These are phyloP conservation scores for Chondrostereum purpureum DNA, from an alignment of 1,284 basidiomycete genomes.

Conservation along the genomic window DNA sequence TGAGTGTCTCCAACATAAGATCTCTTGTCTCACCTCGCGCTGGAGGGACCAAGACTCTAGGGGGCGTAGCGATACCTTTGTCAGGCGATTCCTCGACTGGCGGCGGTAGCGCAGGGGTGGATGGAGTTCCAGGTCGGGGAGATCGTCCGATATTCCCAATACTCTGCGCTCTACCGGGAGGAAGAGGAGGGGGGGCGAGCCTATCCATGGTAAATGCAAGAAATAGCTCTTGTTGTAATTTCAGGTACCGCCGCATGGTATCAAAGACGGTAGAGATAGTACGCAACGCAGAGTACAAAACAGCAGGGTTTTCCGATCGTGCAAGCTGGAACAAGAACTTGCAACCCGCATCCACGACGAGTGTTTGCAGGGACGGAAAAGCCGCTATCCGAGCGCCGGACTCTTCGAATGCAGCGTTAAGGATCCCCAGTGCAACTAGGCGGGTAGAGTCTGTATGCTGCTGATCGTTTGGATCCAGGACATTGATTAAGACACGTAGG, in stretches of 20 bases:
- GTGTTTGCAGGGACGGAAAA: constrained; percentile 66
- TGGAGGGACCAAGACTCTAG: constrained; percentile 58
- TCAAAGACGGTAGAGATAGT: constrained; percentile 87
- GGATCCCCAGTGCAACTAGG: constrained; percentile 80
- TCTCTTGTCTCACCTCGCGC: constrained; percentile 88
- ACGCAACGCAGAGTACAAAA: constrained; percentile 79
- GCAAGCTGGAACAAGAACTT: constrained; percentile 95
- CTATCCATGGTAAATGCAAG: constrained; percentile 91
- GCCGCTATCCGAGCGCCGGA: constrained; percentile 70
- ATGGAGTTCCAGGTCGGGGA: constrained; percentile 55
- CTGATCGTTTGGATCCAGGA: constrained; percentile 90
- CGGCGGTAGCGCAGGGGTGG: constrained; percentile 40
- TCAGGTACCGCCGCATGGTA: constrained; percentile 82
- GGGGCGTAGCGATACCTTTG: constrained; percentile 44
- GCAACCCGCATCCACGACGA: constrained; percentile 87
- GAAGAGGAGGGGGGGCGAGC: constrained; percentile 52
- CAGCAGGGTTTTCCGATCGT: constrained; percentile 77
- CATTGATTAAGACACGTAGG: constrained; percentile 89
- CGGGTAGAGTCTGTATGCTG: constrained; percentile 97
- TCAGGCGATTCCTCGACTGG: constrained; percentile 41
- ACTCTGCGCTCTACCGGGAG: constrained; percentile 16
- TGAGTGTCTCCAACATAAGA: constrained; percentile 84
- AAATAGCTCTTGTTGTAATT: constrained; percentile 96
- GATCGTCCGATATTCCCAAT: constrained; percentile 25
- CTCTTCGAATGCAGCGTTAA: constrained; percentile 88